Percentiles rank a stretch among this genome's conserved stretches.
These are phyloP conservation scores for Tagetes erecta DNA, from an alignment of 129 eudicot genomes.

Conservation along the genomic window DNA sequence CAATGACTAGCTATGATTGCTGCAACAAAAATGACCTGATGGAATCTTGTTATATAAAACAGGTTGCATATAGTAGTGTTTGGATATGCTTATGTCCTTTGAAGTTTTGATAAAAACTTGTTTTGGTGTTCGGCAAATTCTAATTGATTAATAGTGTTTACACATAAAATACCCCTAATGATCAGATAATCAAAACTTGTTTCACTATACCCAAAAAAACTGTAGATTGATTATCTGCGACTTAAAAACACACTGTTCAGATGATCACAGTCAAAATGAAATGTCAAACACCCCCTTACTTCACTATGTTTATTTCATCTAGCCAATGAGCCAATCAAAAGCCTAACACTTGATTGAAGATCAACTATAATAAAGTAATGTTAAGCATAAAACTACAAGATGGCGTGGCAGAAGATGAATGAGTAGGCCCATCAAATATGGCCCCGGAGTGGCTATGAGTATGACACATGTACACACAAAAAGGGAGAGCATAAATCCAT, in stretches of 20 bases:
- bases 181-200: background rate
- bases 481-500: constrained; percentile 29
- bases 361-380: background rate
- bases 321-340: background rate
- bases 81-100: background rate
- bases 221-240: background rate
- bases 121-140: background rate
- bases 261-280: background rate
- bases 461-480: constrained; percentile 25
- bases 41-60: constrained; percentile 1
- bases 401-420: constrained; percentile 17
- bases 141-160: background rate
- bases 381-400: constrained; percentile 11
- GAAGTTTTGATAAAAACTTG: background rate
- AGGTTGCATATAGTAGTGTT: background rate
- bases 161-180: background rate
- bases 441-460: constrained; percentile 25
- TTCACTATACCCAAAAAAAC: background rate
- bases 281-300: background rate
- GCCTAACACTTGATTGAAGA: background rate
- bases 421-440: background rate
- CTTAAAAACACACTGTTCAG: background rate
- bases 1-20: background rate
- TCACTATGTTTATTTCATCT: background rate
- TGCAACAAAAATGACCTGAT: background rate